Evolutionary conservation across 257 asterid species (phyloP), one percentile per base, ranked within the genome.

Genomic region (Salvia miltiorrhiza): DNA sequence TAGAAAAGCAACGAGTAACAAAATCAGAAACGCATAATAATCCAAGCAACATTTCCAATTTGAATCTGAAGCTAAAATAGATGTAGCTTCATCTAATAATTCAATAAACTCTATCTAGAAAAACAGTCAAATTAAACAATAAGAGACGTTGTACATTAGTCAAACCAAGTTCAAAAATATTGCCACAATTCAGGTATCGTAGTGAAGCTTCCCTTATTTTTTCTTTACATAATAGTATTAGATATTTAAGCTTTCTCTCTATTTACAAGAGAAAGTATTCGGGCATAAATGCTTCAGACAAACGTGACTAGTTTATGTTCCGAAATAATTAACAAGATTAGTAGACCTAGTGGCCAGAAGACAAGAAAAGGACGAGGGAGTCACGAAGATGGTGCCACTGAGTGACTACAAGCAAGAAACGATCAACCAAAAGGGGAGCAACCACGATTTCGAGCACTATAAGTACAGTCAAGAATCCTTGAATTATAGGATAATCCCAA

Each of bases 1-100:
- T 94, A 65, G 14, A 79, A 79, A 50, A 71, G 37, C 33, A 47
- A 63, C 48, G 33, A 21, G 4, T 49, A 52, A 71, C 3, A 10
- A 45, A 28, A 17, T 72, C 39, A 80, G 60, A 53, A 78, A 76
- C 35, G 20, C 16, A 44, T 13, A n/a, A 60, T n/a, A 21, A 37
- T 11, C 5, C 10, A 11, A 65, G 40, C 35, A 6, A 20, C 37
- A 19, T 5, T 30, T 35, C 6, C 23, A 20, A 7, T 33, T 37
- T 21, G 4, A 1, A 13, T 33, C 14, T 24, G 23, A 16, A n/a
- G 40, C 13, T 56, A 43, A 24, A 65, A 56, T 16, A 10, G 16
- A 44, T 26, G 17, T 37, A 9, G 2, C 43, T 30, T 33, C 13
- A 37, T n/a, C n/a, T n/a, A n/a, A n/a, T n/a, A n/a, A n/a, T n/a